These are phyloP conservation scores for Syzygium malaccense DNA, from an alignment of 441 rosid species.

Conservation along the genomic window DNA sequence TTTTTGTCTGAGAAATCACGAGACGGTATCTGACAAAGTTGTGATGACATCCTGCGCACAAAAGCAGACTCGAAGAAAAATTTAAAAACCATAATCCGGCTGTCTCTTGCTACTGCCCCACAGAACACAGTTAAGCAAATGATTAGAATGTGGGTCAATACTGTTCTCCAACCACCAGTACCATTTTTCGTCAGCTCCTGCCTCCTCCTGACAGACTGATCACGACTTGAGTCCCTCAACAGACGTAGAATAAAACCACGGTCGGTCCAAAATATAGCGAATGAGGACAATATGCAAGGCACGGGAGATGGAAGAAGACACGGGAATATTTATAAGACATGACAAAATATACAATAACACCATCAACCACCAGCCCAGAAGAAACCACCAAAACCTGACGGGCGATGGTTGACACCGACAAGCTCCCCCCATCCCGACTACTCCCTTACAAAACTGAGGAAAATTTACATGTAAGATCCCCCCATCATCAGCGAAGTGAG, in stretches of 20 bases:
- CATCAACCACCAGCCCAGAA: slow-evolving; percentile 11
- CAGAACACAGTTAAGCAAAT: not conserved
- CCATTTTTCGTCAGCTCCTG: not conserved
- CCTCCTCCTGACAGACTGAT: not conserved
- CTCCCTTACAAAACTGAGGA: not conserved
- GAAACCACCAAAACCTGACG: slow-evolving; percentile 8
- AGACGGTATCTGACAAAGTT: not conserved
- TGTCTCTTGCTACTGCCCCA: not conserved
- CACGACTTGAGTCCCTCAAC: not conserved
- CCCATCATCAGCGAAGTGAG: not conserved
- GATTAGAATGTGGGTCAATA: not conserved
- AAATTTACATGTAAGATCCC: slow-evolving; percentile 22
- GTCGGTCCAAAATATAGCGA: not conserved
- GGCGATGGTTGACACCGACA: slow-evolving; percentile 10
- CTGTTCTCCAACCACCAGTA: not conserved
- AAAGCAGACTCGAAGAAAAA: not conserved
- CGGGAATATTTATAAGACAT: not conserved
- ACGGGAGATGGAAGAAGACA: not conserved
- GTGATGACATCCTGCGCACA: not conserved
- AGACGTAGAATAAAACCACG: not conserved
- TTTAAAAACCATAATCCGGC: not conserved
- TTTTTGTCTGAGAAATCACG: not conserved
- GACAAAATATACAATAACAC: not conserved
- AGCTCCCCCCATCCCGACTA: not conserved
- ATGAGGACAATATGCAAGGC: not conserved